phyloP scores from a whole-genome alignment of 192 early-diverging fungal genomes.

The Entrophospora sp. region DNA sequence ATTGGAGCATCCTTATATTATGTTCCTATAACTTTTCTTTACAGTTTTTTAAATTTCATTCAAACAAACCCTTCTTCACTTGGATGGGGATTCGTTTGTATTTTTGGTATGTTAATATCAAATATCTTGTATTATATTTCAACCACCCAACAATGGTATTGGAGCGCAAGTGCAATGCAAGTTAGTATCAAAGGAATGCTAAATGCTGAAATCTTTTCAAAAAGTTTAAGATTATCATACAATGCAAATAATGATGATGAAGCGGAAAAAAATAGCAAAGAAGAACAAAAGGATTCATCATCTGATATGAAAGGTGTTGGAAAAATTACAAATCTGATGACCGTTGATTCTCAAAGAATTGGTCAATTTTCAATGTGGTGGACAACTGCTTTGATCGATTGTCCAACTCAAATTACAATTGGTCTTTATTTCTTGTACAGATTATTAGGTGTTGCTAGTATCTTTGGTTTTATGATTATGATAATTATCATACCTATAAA shows the following conservation, averaged over 20 bases:
- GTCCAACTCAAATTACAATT: conserved; percentile 54
- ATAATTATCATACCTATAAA: conserved; percentile 27
- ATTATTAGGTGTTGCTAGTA: conserved; percentile 54
- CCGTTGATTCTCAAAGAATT: conserved; percentile 60
- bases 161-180: background rate
- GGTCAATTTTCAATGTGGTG: conserved; percentile 45
- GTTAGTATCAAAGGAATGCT: conserved; percentile 34
- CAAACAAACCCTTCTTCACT: conserved; percentile 1
- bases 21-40: conserved; percentile 25
- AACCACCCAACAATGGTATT: background rate
- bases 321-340: conserved; percentile 66
- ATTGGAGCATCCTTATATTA: conserved; percentile 23
- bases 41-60: conserved; percentile 24
- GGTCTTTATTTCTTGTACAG: conserved; percentile 62
- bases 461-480: conserved; percentile 31
- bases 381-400: conserved; percentile 40
- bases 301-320: too few species aligned
- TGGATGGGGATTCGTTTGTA: background rate
- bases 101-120: background rate
- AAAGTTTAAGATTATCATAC: conserved; percentile 36
- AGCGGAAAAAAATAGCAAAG: background rate
- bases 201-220: conserved; percentile 55
- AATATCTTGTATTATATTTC: background rate
- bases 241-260: background rate
- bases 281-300: conserved; percentile 24